phyloP scores from a whole-genome alignment of 2,329 filamentous ascomycete species.

The Xylaria multiplex region DNA sequence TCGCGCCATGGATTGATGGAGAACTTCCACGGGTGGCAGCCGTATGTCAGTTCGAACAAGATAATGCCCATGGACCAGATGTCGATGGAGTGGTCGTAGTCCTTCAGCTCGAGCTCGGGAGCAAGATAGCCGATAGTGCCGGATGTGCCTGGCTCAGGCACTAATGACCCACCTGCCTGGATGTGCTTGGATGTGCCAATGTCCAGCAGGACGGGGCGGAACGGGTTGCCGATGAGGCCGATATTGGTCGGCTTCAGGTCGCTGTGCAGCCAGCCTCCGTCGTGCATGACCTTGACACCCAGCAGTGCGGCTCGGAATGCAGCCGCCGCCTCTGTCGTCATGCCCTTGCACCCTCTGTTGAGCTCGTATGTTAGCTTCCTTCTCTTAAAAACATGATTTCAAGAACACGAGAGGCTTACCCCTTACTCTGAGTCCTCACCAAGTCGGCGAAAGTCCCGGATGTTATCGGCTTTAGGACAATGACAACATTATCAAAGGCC shows the following conservation, averaged over 20 bases:
- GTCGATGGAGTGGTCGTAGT: background rate
- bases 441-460: background rate
- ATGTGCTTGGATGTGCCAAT: background rate
- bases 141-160: background rate
- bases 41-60: background rate
- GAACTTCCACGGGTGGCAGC: background rate
- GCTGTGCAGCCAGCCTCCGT: constrained; percentile 1
- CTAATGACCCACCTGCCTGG: background rate
- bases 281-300: constrained; percentile 4
- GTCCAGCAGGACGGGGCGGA: background rate
- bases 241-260: constrained; percentile 19
- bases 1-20: background rate
- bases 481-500: background rate
- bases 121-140: constrained; percentile 1
- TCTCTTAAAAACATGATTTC: background rate
- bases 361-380: background rate
- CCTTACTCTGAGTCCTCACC: background rate
- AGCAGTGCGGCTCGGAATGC: background rate
- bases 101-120: background rate
- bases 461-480: background rate
- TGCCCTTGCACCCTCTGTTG: background rate
- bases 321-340: background rate
- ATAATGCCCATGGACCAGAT: constrained; percentile 7
- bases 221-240: background rate
- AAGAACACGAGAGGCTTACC: background rate